Evolutionary conservation across 2,329 filamentous ascomycete genomes (phyloP).

Genomic region (Verticillium nubilum): DNA sequence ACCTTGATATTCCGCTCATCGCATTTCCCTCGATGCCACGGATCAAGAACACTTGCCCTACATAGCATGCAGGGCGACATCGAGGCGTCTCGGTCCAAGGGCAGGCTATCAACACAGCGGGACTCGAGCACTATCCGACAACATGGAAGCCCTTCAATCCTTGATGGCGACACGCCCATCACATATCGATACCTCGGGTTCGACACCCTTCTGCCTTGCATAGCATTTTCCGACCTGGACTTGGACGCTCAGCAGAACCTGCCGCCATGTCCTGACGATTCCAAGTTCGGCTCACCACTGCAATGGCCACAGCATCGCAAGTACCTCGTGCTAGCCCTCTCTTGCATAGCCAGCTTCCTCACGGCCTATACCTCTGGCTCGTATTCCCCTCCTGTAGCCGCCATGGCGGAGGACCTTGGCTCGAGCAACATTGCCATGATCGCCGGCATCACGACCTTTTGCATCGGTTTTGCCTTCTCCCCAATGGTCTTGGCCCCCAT

Average conservation of each 20-base stretch:
- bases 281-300: conserved; percentile 63
- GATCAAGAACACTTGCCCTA: neutral
- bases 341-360: conserved; percentile 68
- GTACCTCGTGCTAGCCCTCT: conserved; percentile 63
- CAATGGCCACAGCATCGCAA: conserved; percentile 69
- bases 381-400: conserved; percentile 63
- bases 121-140: conserved; percentile 2
- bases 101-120: neutral
- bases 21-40: neutral
- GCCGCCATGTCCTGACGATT: conserved; percentile 60
- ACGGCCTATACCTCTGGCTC: conserved; percentile 79
- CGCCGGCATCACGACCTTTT: conserved; percentile 77
- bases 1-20: neutral
- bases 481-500: conserved; percentile 88
- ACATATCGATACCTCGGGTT: conserved; percentile 36
- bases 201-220: conserved; percentile 27
- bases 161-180: conserved; percentile 20
- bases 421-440: conserved; percentile 62
- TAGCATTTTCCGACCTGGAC: conserved; percentile 7
- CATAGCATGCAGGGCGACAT: neutral
- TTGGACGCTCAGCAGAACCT: conserved; percentile 22
- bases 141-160: neutral
- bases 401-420: conserved; percentile 62
- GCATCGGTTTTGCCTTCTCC: conserved; percentile 70
- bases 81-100: neutral